These are phyloP conservation scores for Ammopiptanthus mongolicus DNA, from an alignment of 306 rosid species.

Conservation along the genomic window DNA sequence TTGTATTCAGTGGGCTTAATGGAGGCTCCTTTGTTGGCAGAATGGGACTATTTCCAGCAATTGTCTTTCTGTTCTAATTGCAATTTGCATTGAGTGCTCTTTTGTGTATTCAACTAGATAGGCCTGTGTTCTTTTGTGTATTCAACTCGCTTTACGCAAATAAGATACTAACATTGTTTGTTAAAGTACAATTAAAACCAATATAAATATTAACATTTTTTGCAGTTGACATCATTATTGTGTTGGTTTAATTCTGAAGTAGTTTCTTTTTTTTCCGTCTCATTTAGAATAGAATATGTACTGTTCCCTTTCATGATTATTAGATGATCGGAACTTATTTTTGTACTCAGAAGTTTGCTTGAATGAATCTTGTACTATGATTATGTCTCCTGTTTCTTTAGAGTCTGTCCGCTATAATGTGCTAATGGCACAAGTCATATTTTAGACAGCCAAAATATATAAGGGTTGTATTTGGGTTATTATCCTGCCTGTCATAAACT, in stretches of 20 bases:
- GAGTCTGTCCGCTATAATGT: background rate
- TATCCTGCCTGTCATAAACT: background rate
- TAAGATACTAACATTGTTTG: background rate
- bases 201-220: background rate
- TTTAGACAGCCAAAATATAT: background rate
- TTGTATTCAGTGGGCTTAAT: background rate
- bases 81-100: background rate
- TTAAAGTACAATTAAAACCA: background rate
- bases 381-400: background rate
- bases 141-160: background rate
- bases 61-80: background rate
- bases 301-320: background rate
- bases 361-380: background rate
- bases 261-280: background rate
- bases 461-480: background rate
- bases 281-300: background rate
- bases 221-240: background rate
- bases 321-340: background rate
- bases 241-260: conserved; percentile 6
- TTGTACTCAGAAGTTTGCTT: background rate
- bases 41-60: background rate
- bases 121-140: background rate
- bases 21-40: background rate
- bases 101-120: background rate
- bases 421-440: background rate